Evolutionary conservation across 2,329 filamentous ascomycete species (phyloP).

Genomic region (Phaeosphaeriaceae sp.): DNA sequence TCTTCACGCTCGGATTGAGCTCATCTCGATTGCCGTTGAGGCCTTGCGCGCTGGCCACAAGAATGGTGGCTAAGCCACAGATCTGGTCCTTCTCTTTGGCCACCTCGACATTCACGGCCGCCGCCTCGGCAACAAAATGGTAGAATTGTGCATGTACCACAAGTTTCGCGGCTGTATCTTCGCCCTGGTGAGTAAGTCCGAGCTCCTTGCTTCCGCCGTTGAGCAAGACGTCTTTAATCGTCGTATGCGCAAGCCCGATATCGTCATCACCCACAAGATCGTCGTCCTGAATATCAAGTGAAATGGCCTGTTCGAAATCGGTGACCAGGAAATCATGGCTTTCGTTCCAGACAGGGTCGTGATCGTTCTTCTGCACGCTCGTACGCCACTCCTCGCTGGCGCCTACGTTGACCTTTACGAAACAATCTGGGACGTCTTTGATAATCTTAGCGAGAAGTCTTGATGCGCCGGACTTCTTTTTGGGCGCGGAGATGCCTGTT

Average conservation of each 20-base stretch:
- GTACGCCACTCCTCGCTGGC: constrained; percentile 56
- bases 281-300: constrained; percentile 54
- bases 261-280: constrained; percentile 54
- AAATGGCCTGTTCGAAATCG: constrained; percentile 54
- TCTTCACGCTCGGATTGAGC: constrained; percentile 55
- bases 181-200: constrained; percentile 47
- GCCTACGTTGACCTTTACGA: constrained; percentile 53
- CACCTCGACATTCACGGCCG: constrained; percentile 38
- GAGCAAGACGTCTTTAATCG: constrained; percentile 53
- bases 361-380: constrained; percentile 51
- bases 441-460: constrained; percentile 53
- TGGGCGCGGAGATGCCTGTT: constrained; percentile 47
- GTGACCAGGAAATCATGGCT: constrained; percentile 57
- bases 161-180: constrained; percentile 47
- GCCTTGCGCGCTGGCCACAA: constrained; percentile 52
- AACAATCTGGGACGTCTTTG: constrained; percentile 58
- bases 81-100: constrained; percentile 37
- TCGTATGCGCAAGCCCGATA: constrained; percentile 52
- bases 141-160: constrained; percentile 51
- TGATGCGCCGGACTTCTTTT: constrained; percentile 50
- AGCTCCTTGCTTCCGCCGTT: constrained; percentile 53
- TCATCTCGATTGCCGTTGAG: constrained; percentile 54
- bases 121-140: constrained; percentile 49
- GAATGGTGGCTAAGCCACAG: constrained; percentile 52
- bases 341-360: constrained; percentile 57